Base-by-base conservation (phyloP, 2,329 filamentous ascomycete genomes). In the Colletotrichum zoysiae region DNA sequence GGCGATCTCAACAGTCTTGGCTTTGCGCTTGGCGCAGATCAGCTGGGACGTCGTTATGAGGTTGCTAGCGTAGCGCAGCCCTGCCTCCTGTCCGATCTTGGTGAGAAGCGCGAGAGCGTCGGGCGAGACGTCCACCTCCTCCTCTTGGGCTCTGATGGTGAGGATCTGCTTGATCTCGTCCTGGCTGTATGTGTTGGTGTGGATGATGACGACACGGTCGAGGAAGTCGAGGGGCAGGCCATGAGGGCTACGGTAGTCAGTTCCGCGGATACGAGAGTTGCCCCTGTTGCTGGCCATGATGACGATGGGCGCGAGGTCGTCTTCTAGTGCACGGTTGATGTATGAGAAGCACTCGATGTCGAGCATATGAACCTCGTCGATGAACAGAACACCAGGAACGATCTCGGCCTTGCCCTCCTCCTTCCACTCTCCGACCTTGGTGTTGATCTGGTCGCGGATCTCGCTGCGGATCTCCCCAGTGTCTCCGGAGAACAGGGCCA, bases 271-370 rank as follows among this genome's bases (percentile, higher is more conserved):
- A 76, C 92, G 92, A 48, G 96, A 93, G 81, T 95, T 90, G 75
- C 96, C 96, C 72, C 96, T 89, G 85, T 99, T 99, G 87, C 93
- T 97, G 66, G 96, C 96, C 96, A 99, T 99, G 83, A 99, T 99
- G 81, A 99, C 95, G 75, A 99, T 95, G 50, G 96, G 96, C 1
- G 96, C 95, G 42, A 99, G 88, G 78, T 98, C 95, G 73, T 95
- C 94, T 83, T 99, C 96, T 56, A 99, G 87, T 0, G 96, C 96
- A 64, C 96, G 93, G 86, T 99, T 99, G 87, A 99, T 92, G 86
- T 97, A 99, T 56, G 95, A 97, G 86, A 97, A 99, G 86, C 95
- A 98, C 83, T 99, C 96, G 75, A 98, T 98, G 81, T 99, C 96
- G 70, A 99, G 93, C 95, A 99, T 98, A 86, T 99, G 96, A 6